Evolutionary conservation across 306 rosid species (phyloP).

Genomic region (Macrotyloma uniflorum): DNA sequence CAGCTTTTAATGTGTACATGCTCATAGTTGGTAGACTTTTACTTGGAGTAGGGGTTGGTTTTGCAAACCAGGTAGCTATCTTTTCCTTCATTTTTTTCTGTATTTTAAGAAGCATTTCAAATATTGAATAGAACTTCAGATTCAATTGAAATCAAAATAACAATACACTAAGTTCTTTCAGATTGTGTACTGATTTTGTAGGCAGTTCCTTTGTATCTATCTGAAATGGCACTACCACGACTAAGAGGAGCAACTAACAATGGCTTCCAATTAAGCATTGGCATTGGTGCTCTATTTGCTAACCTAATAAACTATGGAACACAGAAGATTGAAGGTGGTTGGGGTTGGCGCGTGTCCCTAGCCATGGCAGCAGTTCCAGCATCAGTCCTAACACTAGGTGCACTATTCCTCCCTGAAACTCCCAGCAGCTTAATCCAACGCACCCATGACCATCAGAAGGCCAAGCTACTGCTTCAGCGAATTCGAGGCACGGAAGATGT

Average conservation of each 20-base stretch:
- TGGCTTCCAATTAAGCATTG: slow-evolving; percentile 79
- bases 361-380: slow-evolving; percentile 82
- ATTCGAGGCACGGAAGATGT: slow-evolving; percentile 54
- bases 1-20: slow-evolving; percentile 71
- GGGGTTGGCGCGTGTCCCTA: slow-evolving; percentile 78
- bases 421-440: slow-evolving; percentile 80
- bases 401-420: slow-evolving; percentile 83
- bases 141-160: background rate
- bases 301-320: slow-evolving; percentile 75
- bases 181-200: slow-evolving; percentile 29
- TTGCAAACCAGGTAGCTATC: slow-evolving; percentile 70
- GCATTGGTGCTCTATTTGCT: slow-evolving; percentile 66
- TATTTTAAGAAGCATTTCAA: background rate
- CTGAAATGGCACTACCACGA: slow-evolving; percentile 79
- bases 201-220: slow-evolving; percentile 81
- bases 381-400: slow-evolving; percentile 61
- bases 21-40: slow-evolving; percentile 68
- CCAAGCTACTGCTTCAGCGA: slow-evolving; percentile 55
- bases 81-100: background rate
- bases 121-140: background rate
- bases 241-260: slow-evolving; percentile 77
- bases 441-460: slow-evolving; percentile 47
- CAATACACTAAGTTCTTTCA: background rate
- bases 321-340: slow-evolving; percentile 61
- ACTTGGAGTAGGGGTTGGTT: slow-evolving; percentile 86